Conservation (phyloP, 768 basidiomycete genomes). For the Hygrocybe coccinea region DNA sequence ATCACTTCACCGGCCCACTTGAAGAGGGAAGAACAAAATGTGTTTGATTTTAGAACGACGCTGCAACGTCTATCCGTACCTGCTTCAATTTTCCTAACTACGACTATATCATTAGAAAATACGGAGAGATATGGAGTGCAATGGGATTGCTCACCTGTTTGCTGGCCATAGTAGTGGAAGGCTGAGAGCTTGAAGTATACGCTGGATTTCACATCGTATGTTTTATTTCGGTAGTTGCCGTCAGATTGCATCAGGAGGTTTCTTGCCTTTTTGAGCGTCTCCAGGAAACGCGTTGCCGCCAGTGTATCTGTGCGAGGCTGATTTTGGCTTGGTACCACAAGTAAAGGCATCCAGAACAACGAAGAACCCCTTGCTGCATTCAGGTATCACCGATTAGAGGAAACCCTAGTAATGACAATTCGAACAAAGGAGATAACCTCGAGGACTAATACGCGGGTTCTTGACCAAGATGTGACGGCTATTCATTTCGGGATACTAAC, state of each 20-base stretch:
- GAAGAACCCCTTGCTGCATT: no score
- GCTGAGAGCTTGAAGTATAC: neutral
- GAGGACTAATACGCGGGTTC: no score
- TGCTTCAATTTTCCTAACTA: slow-evolving; percentile 77
- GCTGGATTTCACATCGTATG: neutral
- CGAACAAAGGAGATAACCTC: no score
- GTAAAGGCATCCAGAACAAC: no score
- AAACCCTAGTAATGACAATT: no score
- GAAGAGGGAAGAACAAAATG: slow-evolving; percentile 18
- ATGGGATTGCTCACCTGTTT: slow-evolving; percentile 46
- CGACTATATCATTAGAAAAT: neutral
- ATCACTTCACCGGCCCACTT: slow-evolving; percentile 92
- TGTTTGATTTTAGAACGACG: slow-evolving; percentile 26
- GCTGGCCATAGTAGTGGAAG: slow-evolving; percentile 47
- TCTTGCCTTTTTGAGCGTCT: neutral
- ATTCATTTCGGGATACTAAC: neutral
- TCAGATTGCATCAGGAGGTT: neutral
- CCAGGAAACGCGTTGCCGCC: no score
- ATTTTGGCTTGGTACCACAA: no score
- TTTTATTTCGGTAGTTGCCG: neutral
- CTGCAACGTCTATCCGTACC: slow-evolving; percentile 37
- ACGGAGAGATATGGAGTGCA: neutral
- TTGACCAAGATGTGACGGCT: neutral
- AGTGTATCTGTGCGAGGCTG: no score
- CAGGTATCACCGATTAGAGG: no score